Percentiles rank a stretch among this genome's conserved stretches.
phyloP scores from a whole-genome alignment of 305 asterid species.

The Solanum aculeatissimum region DNA sequence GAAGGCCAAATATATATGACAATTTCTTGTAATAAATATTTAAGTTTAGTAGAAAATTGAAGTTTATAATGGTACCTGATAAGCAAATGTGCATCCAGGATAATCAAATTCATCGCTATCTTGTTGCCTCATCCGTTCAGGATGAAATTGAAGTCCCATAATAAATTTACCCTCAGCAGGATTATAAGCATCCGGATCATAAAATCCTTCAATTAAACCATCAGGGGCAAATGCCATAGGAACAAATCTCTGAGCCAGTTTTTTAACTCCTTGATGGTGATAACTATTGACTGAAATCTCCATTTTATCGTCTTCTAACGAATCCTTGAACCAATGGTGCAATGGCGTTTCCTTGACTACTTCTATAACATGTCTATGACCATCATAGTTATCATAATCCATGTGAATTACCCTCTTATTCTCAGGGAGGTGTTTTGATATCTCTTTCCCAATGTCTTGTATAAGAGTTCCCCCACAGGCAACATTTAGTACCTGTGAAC shows the following conservation, averaged over 20 bases:
- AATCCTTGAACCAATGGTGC: constrained; percentile 19
- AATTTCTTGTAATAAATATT: too few relatives aligned
- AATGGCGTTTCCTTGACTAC: constrained; percentile 19
- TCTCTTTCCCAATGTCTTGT: constrained; percentile 17
- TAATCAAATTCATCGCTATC: constrained; percentile 22
- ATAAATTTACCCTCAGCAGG: constrained; percentile 23
- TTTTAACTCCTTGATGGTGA: constrained; percentile 31
- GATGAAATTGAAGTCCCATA: constrained; percentile 33
- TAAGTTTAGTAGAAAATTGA: neutral
- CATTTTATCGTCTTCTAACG: constrained; percentile 11
- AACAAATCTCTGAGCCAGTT: constrained; percentile 18
- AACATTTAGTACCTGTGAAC: constrained; percentile 25
- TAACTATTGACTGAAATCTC: constrained; percentile 23
- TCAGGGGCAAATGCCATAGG: constrained; percentile 28
- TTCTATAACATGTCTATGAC: constrained; percentile 17
- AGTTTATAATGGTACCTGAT: constrained; percentile 4
- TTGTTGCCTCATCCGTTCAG: constrained; percentile 16
- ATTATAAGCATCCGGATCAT: constrained; percentile 26
- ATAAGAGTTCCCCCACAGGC: constrained; percentile 27
- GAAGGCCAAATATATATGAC: neutral
- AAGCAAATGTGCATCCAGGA: constrained; percentile 25
- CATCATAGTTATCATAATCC: constrained; percentile 23
- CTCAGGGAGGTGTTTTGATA: neutral
- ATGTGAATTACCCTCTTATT: constrained; percentile 7
- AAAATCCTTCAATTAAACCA: constrained; percentile 25